These are phyloP conservation scores for Epichloe uncinata DNA, from an alignment of 2,329 filamentous ascomycete genomes.

Conservation along the genomic window DNA sequence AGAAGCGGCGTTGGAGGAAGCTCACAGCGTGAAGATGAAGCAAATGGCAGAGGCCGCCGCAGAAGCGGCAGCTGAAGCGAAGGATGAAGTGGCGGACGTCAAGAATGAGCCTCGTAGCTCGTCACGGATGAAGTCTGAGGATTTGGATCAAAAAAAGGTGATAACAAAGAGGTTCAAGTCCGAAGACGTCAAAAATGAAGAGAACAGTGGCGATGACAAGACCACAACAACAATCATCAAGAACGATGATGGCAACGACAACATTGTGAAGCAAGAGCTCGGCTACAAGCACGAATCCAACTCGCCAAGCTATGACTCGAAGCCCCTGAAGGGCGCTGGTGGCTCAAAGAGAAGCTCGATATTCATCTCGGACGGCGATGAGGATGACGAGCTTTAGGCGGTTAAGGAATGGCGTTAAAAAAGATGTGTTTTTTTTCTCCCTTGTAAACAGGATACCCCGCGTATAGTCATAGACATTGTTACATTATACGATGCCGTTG, in stretches of 20 bases:
- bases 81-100: constrained; percentile 1
- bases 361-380: constrained; percentile 25
- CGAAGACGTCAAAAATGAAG: constrained; percentile 7
- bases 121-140: constrained; percentile 1
- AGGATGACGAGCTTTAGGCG: constrained; percentile 17
- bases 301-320: not conserved
- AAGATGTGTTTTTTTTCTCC: not conserved
- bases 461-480: too few relatives aligned
- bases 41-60: not conserved
- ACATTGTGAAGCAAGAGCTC: not conserved
- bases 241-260: not conserved
- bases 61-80: not conserved
- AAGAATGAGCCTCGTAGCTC: not conserved
- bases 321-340: constrained; percentile 8
- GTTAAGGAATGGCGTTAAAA: too few relatives aligned
- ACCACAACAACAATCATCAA: not conserved
- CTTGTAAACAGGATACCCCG: too few relatives aligned
- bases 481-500: too few relatives aligned
- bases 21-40: constrained; percentile 8
- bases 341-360: constrained; percentile 19
- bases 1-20: constrained; percentile 28
- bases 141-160: not conserved
- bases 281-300: not conserved
- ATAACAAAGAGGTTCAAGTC: constrained; percentile 4
- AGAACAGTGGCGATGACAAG: not conserved